Evolutionary conservation across 345 rosid genomes (phyloP).

Genomic region (Luvunga scandens): DNA sequence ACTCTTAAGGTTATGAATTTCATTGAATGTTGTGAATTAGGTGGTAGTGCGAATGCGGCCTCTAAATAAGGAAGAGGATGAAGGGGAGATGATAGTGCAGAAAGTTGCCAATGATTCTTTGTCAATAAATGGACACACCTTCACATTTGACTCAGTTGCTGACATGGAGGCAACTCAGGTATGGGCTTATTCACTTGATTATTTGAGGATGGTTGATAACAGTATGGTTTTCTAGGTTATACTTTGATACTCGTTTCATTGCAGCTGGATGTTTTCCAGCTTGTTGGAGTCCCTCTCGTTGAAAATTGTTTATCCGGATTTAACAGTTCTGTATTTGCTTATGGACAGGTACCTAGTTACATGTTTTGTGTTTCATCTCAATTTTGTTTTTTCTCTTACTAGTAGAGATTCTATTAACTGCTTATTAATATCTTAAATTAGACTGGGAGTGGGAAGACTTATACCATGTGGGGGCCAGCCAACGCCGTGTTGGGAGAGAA

Average conservation of each 20-base stretch:
- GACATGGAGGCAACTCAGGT: constrained; percentile 79
- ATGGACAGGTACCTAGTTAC: constrained; percentile 72
- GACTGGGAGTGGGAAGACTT: constrained; percentile 99
- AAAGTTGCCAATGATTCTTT: constrained; percentile 61
- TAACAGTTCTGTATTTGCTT: constrained; percentile 97
- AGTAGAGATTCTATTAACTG: constrained; percentile 5
- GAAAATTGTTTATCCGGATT: constrained; percentile 97
- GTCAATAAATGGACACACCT: constrained; percentile 69
- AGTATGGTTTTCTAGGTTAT: constrained; percentile 1
- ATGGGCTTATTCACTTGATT: constrained; percentile 6
- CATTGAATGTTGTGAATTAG: constrained; percentile 28
- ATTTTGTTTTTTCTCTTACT: not conserved
- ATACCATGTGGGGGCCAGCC: constrained; percentile 98
- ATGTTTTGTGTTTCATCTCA: constrained; percentile 1
- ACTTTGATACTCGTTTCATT: not conserved
- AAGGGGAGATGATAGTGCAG: constrained; percentile 68
- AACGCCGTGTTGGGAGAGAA: constrained; percentile 68
- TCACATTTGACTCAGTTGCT: constrained; percentile 87
- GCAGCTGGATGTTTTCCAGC: constrained; percentile 84
- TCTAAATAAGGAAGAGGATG: constrained; percentile 60
- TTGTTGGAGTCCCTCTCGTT: constrained; percentile 84
- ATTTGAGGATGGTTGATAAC: not conserved
- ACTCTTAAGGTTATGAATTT: not conserved
- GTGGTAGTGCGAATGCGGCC: constrained; percentile 94
- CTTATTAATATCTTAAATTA: constrained; percentile 20